Evolutionary conservation across 768 basidiomycete species (phyloP), one percentile per base, ranked within the genome.

Genomic region (Brasilioporus rufonigricans): DNA sequence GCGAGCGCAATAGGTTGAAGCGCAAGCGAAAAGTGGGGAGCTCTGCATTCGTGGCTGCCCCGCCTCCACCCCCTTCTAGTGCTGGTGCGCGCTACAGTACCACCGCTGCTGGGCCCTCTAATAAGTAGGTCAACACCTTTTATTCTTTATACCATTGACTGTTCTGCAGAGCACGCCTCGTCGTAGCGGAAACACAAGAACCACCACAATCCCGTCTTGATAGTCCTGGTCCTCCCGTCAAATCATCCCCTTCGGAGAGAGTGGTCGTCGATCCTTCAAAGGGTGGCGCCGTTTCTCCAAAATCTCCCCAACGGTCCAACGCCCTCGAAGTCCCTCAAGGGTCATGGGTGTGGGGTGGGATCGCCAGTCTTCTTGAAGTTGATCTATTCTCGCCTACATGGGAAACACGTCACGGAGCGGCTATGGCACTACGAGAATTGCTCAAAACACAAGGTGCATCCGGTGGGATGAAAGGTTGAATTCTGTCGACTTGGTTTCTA

Each of bases 401-500:
- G 97, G 94, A 98, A 70, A 84, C 89, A 14, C 81, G 97, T 48
- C 97, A 99, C 64, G 97, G 97, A 33, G 89, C 94, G 16, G 90
- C 93, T 0, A 83, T 97, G 79, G 94, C 91, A 1, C 70, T 98
- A 29, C 81, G 93, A 44, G 97, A 98, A 65, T 71, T 98, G 43
- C 73, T 98, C 48, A 93, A 91, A 69, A 65, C 82, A 4, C 93
- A 96, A 66, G 93, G 93, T 7, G 79, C 80, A 63, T 86, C 77
- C 43, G 91, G 91, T 19, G 93, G 93, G 27, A 92, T 89, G 85
- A 79, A 77, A 76, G 85, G 91, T 89, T 52, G 23, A 71, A 50
- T 16, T 49, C 27, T 16, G 4, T 5, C 26, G 35, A 3, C 21
- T 16, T 1, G 10, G 4, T 12, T 23, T 44, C 26, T 7, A 21